Evolutionary conservation across 2,329 filamentous ascomycete genomes (phyloP), one percentile per base, ranked within the genome.

Genomic region (Phialophora verrucosa): DNA sequence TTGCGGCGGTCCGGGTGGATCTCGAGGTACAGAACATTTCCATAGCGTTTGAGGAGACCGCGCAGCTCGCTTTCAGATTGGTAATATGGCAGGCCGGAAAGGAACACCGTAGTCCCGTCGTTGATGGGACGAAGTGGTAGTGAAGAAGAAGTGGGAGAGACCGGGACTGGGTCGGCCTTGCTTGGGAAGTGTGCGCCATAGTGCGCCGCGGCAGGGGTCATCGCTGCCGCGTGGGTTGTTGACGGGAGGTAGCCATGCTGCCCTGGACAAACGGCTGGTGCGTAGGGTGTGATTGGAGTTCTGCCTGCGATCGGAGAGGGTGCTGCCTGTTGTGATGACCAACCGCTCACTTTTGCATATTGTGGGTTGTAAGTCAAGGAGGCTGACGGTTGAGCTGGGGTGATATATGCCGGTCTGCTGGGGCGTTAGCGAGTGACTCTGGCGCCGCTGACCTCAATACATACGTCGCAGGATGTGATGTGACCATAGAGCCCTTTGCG

Each of bases 21-120:
- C n/a, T 68, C 68, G 20, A 71, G 64, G 29, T 71, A 68, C 42
- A 64, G 44, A 20, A 70, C 57, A 20, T 38, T 49, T 29, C 70
- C 70, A 53, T 51, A 70, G 29, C 59, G 59, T 25, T 62, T 65
- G 11, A 71, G 64, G 8, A 70, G 59, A 25, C 57, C 51, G 14
- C 69, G 49, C 4, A 71, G 64, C n/a, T 71, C 57, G 12, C 38
- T 62, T 51, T 69, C 63, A 1, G 62, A 61, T 54, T 71, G 68
- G 42, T 65, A 60, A 51, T 57, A 65, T 38, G 68, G 68, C 12
- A 71, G 55, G 5, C 66, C 59, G n/a, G 70, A 71, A 23, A 71
- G 56, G 54, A 67, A 65, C 17, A 71, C 59, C 3, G 62, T 62
- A 47, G 60, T 68, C 35, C 64, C 63, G 42, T 70, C 68, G n/a